Base-by-base conservation (phyloP, 108 stramenopile genomes). In the Thalassiosira profunda region DNA sequence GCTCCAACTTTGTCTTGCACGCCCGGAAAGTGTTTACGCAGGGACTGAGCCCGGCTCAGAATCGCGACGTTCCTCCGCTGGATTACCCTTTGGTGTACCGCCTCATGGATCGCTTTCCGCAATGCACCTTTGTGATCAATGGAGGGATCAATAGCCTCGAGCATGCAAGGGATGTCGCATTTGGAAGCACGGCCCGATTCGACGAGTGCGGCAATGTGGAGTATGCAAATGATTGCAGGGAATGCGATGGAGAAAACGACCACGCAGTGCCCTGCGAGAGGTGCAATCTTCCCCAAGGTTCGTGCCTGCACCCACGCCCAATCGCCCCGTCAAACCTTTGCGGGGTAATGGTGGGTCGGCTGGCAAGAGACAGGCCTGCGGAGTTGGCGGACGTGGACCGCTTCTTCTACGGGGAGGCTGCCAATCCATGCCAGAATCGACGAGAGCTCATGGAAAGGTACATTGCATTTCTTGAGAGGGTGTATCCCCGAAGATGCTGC, bases 401-500 rank as follows among this genome's bases (percentile, higher is more conserved):
- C 31, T 89, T 80, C 62, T 89, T 85, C 63, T 92, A 85, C 44
- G 91, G 88, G 10, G 68, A 81, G 29, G 20, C 51, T 8, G 37
- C 37, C 31, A 92, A 92, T 76, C 91, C 91, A 20, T 86, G 83
- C 43, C 48, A 51, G n/a, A 89, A 77, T 67, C 87, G 91, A 31
- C 70, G 86, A 1, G 65, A 87, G 38, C 79, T 89, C 0, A 55
- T 92, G 59, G 66, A 83, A 33, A 68, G 74, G 26, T 92, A 89
- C 69, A 69, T 74, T 53, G 15, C 29, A n/a, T 92, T 86, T 51
- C 43, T 92, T 42, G 84, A 87, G 37, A 63, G 68, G 41, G 53
- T 70, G 30, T 89, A 92, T 73, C 91, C 91, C n/a, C 58, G 83
- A 54, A 80, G 91, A 62, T 89, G 91, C 62, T 89, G 91, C 61